These are phyloP conservation scores for Zopfochytrium polystomum DNA, from an alignment of 371 early-diverging fungal genomes.

Conservation along the genomic window DNA sequence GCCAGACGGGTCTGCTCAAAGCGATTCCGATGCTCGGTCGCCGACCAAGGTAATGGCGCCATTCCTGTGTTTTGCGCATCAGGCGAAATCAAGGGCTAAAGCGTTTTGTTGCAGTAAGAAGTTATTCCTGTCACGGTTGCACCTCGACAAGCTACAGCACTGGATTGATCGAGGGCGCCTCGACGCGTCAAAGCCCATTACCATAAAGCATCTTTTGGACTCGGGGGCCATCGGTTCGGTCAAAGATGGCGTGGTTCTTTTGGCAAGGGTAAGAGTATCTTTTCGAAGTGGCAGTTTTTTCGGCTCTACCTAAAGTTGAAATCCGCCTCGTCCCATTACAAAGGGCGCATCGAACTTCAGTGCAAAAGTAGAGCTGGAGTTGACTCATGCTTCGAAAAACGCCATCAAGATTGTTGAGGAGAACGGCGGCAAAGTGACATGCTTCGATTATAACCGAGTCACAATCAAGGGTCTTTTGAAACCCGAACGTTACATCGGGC, in stretches of 20 bases:
- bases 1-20: slow-evolving; percentile 82
- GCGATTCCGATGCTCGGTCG: slow-evolving; percentile 85
- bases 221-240: slow-evolving; percentile 65
- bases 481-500: slow-evolving; percentile 74
- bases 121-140: slow-evolving; percentile 45
- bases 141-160: slow-evolving; percentile 86
- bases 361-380: slow-evolving; percentile 72
- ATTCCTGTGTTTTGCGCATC: slow-evolving; percentile 6
- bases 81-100: background rate
- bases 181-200: slow-evolving; percentile 77
- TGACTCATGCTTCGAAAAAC: slow-evolving; percentile 74
- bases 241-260: slow-evolving; percentile 82
- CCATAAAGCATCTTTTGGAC: slow-evolving; percentile 75
- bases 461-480: slow-evolving; percentile 75
- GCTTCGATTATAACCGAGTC: slow-evolving; percentile 73
- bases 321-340: background rate
- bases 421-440: slow-evolving; percentile 79
- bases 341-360: slow-evolving; percentile 48
- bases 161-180: slow-evolving; percentile 86
- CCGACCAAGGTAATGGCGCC: slow-evolving; percentile 47
- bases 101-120: background rate
- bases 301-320: too few relatives aligned
- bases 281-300: background rate
- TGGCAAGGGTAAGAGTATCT: slow-evolving; percentile 68
- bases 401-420: slow-evolving; percentile 83